Evolutionary conservation across 768 basidiomycete species (phyloP).

Genomic region (Vararia minispora): DNA sequence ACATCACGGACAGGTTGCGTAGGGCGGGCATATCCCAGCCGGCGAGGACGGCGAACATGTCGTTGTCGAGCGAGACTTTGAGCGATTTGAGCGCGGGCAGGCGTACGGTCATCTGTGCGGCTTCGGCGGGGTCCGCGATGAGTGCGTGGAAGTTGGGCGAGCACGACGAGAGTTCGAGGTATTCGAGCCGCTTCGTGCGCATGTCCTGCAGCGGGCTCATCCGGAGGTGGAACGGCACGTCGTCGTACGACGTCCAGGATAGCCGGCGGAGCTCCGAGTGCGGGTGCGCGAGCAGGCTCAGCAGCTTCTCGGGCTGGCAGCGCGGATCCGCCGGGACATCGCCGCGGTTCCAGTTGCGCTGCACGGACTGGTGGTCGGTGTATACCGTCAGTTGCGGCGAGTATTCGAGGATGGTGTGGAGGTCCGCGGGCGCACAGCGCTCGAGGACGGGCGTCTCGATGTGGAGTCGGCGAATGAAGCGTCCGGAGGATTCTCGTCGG

Average conservation of each 20-base stretch:
- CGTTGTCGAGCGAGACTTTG: conserved; percentile 61
- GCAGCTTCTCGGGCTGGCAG: conserved; percentile 44
- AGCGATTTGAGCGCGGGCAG: conserved; percentile 60
- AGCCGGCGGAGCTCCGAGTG: conserved; percentile 43
- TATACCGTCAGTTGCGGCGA: conserved; percentile 48
- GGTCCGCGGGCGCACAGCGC: conserved; percentile 52
- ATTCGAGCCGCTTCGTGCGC: conserved; percentile 46
- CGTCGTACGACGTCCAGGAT: conserved; percentile 67
- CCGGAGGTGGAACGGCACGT: conserved; percentile 42
- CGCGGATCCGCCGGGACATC: conserved; percentile 32
- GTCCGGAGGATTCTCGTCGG: conserved; percentile 24
- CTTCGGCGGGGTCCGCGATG: conserved; percentile 1
- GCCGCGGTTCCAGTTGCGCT: conserved; percentile 41
- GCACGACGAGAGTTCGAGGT: conserved; percentile 55
- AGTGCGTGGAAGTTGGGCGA: conserved; percentile 32
- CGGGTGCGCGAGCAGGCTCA: conserved; percentile 46
- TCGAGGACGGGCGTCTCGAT: conserved; percentile 60
- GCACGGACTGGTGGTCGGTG: conserved; percentile 53
- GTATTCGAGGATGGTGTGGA: conserved; percentile 59
- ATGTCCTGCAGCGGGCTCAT: conserved; percentile 42
- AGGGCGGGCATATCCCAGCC: conserved; percentile 57
- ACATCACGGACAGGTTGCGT: conserved; percentile 53
- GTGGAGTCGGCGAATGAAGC: conserved; percentile 51
- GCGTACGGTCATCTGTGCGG: conserved; percentile 23
- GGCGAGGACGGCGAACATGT: conserved; percentile 55